Evolutionary conservation across 1,284 basidiomycete genomes (phyloP).

Genomic region (Fomitopsis schrenkii): DNA sequence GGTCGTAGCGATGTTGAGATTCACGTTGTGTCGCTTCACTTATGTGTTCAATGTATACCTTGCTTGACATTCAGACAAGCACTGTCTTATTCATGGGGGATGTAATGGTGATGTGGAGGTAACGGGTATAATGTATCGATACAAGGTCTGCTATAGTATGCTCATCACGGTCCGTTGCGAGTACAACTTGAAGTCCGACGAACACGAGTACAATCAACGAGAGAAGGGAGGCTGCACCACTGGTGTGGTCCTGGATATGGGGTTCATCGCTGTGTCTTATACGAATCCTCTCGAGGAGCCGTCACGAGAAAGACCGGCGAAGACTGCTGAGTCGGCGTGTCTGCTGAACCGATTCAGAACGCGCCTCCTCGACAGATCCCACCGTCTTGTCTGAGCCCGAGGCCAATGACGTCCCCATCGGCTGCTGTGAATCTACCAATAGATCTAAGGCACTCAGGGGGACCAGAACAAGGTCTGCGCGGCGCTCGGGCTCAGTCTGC

Average conservation of each 20-base stretch:
- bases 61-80: too few species aligned
- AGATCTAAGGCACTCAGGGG: background rate
- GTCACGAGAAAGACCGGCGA: background rate
- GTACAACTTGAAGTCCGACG: background rate
- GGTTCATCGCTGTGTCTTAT: background rate
- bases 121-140: background rate
- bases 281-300: background rate
- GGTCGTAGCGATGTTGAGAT: constrained; percentile 8
- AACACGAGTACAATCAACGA: background rate
- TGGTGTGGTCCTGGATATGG: background rate
- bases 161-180: background rate
- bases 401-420: background rate
- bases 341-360: background rate
- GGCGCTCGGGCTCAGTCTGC: background rate
- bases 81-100: background rate
- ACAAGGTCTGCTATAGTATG: background rate
- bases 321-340: background rate
- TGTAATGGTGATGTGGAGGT: background rate
- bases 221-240: background rate
- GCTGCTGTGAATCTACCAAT: background rate
- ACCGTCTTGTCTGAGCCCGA: background rate
- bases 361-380: background rate
- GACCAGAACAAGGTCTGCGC: constrained; percentile 3
- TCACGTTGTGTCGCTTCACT: too few species aligned
- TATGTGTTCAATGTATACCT: too few species aligned